phyloP scores from a whole-genome alignment of 1,284 basidiomycete genomes.

The Puccinia polysora region DNA sequence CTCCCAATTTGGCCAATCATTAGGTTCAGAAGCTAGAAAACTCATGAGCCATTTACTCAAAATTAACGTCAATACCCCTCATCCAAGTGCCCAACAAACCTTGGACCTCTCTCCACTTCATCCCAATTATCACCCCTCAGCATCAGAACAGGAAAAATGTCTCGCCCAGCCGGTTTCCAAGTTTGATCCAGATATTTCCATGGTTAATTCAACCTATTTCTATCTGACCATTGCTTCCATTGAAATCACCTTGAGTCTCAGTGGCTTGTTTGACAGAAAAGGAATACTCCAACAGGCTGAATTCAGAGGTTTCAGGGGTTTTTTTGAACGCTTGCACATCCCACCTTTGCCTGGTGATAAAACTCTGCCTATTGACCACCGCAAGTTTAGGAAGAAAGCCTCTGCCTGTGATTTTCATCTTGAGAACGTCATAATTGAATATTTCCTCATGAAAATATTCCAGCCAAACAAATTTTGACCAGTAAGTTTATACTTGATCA shows the following conservation, averaged over 20 bases:
- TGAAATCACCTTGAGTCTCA: slow-evolving; percentile 88
- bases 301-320: slow-evolving; percentile 85
- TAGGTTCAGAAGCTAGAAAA: slow-evolving; percentile 38
- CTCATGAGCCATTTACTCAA: slow-evolving; percentile 43
- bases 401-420: no score
- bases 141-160: slow-evolving; percentile 16
- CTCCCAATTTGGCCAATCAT: slow-evolving; percentile 61
- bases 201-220: slow-evolving; percentile 68
- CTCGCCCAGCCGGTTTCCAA: slow-evolving; percentile 6
- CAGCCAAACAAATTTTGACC: slow-evolving; percentile 89
- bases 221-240: slow-evolving; percentile 93
- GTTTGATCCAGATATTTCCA: not conserved
- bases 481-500: slow-evolving; percentile 46
- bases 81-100: slow-evolving; percentile 52
- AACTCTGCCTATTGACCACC: slow-evolving; percentile 68
- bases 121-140: no score
- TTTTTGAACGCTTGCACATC: slow-evolving; percentile 63
- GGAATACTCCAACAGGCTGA: slow-evolving; percentile 82
- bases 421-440: no score
- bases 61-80: slow-evolving; percentile 37
- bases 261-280: slow-evolving; percentile 90
- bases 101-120: no score
- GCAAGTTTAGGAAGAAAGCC: no score
- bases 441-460: slow-evolving; percentile 87
- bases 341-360: no score